Base-by-base conservation (phyloP, 208 protist species). In the Acanthamoeba castellanii region DNA sequence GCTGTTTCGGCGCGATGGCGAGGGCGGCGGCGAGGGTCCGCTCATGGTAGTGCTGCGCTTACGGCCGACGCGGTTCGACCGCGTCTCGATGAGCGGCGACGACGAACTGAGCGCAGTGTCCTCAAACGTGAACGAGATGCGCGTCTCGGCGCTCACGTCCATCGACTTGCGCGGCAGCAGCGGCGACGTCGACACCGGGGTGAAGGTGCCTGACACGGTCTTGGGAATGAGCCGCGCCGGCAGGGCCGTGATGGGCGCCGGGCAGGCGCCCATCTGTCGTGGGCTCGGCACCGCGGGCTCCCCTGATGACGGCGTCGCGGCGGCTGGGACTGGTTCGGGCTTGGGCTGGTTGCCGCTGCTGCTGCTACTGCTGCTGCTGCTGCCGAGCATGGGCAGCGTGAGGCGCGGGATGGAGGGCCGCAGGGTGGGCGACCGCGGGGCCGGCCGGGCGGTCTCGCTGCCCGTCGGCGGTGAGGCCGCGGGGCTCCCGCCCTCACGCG, bases 21-120 rank as follows among this genome's bases (percentile, higher is more conserved):
- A 87, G 27, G 78, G 45, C 27, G 78, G 78, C n/a, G 78, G 78
- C 50, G 78, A 87, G 9, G 70, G 70, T 37, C 70, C 70, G 70
- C 70, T 78, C 70, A 78, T 34, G 47, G 78, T 87, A 6, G 78
- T 87, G 78, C 78, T 87, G 11, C 78, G 78, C 78, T 87, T 87
- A 22, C 78, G 78, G 45, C 45, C 9, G 13, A 37, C 37, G 14
- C 78, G 37, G 20, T 32, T 34, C 11, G 50, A 87, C 13, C 78
- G 78, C 9, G 78, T 87, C 47, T 87, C 78, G 50, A 87, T 59
- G 20, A 59, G 37, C 78, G 78, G 78, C 2, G 78, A 87, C 14
- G 78, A 87, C 22, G 78, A 59, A 27, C 78, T 87, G n/a, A 87
- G 78, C 22, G 78, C 37, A 25, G 78, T 27, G 25, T 52, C 78